Percentiles rank a stretch among this genome's conserved stretches.
Conservation (phyloP, 352 stramenopile species). For the Blastocystis sp. region DNA sequence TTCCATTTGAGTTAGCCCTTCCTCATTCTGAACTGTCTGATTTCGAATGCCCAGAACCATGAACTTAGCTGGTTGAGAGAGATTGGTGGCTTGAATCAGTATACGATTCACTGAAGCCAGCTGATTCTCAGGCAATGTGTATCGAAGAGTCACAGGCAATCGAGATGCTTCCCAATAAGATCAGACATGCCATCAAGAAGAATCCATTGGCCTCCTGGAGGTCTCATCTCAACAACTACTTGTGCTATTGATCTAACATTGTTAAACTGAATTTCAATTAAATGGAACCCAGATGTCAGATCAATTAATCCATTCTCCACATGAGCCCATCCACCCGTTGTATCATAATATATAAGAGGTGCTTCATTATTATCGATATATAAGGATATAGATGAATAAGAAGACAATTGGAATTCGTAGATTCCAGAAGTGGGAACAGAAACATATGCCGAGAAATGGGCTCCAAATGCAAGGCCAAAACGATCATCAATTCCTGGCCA, state of each 20-base stretch:
- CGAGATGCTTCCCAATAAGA: not conserved
- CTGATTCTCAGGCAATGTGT: not conserved
- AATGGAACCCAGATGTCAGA: not conserved
- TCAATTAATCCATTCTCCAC: not conserved
- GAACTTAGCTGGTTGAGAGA: not conserved
- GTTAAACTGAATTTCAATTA: not conserved
- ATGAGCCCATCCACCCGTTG: not conserved
- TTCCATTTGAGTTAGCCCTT: not conserved
- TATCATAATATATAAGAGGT: not conserved
- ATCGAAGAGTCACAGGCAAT: not conserved
- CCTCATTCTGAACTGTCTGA: not conserved
- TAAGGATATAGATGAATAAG: not conserved
- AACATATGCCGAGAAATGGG: not conserved
- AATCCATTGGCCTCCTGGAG: not conserved
- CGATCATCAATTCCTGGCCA: conserved; percentile 25
- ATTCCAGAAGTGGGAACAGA: not conserved
- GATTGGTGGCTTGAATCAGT: not conserved
- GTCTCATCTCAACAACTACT: no score
- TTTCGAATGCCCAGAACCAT: not conserved
- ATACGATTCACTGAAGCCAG: not conserved
- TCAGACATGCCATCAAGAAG: not conserved
- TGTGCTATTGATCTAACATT: no score
- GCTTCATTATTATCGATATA: not conserved
- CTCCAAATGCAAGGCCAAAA: not conserved
- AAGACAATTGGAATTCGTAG: not conserved